A percentile compares a stretch with the other conserved stretches of the same genome.
Evolutionary conservation across 2,329 filamentous ascomycete species (phyloP).

Genomic region (Penicillium griseofulvum): DNA sequence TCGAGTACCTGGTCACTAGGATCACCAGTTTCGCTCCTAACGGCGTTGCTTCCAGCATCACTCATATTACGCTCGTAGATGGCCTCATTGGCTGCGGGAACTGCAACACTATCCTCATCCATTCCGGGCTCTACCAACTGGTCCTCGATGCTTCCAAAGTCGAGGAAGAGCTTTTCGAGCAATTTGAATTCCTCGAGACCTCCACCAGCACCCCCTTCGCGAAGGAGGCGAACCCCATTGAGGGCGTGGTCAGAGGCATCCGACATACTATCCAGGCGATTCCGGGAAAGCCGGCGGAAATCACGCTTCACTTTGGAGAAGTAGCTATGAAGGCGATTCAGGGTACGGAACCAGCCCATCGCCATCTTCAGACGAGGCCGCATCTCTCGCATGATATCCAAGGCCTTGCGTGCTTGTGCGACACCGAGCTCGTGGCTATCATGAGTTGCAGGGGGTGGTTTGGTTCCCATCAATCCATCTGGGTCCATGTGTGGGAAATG

Average conservation of each 20-base stretch:
- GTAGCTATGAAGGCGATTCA: constrained; percentile 44
- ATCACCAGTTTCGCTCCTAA: constrained; percentile 42
- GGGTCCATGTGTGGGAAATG: constrained; percentile 58
- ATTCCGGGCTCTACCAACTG: constrained; percentile 33
- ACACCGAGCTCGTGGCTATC: constrained; percentile 32
- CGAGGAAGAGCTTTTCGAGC: constrained; percentile 43
- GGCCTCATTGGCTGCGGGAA: constrained; percentile 17
- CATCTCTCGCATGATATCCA: constrained; percentile 43
- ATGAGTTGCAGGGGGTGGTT: constrained; percentile 23
- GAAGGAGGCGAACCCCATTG: constrained; percentile 32
- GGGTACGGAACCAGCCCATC: constrained; percentile 44
- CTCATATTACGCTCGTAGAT: constrained; percentile 37
- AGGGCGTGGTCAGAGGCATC: constrained; percentile 27
- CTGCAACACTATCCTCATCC: constrained; percentile 34
- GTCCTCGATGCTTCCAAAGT: constrained; percentile 42
- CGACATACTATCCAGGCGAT: constrained; percentile 27
- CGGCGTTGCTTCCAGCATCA: constrained; percentile 41
- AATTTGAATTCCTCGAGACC: constrained; percentile 41
- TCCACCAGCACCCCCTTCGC: constrained; percentile 34
- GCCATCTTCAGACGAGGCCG: constrained; percentile 42
- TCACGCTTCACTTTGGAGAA: constrained; percentile 41
- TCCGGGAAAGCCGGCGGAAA: constrained; percentile 36
- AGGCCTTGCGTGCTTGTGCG: constrained; percentile 35
- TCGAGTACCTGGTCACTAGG: constrained; percentile 29
- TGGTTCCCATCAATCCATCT: constrained; percentile 46